Evolutionary conservation across 208 protist species (phyloP).

Genomic region (Porcisia deanei): DNA sequence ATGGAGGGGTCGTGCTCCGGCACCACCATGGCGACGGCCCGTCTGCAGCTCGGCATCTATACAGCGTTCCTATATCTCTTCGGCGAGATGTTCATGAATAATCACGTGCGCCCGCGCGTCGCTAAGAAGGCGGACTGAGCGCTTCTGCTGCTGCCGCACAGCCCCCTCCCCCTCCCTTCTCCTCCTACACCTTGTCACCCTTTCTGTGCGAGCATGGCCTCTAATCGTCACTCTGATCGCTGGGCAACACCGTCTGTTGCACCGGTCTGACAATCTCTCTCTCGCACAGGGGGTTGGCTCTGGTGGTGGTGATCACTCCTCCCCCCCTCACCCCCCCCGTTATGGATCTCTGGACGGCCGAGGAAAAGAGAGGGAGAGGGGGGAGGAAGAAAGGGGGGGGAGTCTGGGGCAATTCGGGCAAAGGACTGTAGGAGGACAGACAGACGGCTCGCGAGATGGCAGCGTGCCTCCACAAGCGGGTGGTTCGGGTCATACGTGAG

Average conservation of each 20-base stretch:
- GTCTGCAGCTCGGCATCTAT: constrained; percentile 85
- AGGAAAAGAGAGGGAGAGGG: neutral
- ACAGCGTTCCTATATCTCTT: constrained; percentile 93
- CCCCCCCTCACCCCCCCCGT: no score
- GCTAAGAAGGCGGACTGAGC: constrained; percentile 35
- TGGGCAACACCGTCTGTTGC: neutral
- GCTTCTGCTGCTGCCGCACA: neutral
- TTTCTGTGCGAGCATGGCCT: neutral
- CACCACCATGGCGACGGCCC: constrained; percentile 31
- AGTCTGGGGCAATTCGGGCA: no score
- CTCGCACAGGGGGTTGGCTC: neutral
- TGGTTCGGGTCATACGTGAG: no score
- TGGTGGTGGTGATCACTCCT: neutral
- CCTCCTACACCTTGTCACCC: neutral
- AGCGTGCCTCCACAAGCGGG: neutral
- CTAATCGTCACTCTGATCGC: neutral
- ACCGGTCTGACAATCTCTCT: neutral
- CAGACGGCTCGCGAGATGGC: neutral
- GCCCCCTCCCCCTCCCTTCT: no score
- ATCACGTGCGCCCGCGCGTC: constrained; percentile 58
- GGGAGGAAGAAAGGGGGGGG: neutral
- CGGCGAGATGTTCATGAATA: constrained; percentile 87
- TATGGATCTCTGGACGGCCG: neutral
- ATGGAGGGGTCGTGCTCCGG: constrained; percentile 33
- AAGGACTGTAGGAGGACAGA: no score